Base-by-base conservation (phyloP, 352 stramenopile genomes). In the Plasmopara halstedii region DNA sequence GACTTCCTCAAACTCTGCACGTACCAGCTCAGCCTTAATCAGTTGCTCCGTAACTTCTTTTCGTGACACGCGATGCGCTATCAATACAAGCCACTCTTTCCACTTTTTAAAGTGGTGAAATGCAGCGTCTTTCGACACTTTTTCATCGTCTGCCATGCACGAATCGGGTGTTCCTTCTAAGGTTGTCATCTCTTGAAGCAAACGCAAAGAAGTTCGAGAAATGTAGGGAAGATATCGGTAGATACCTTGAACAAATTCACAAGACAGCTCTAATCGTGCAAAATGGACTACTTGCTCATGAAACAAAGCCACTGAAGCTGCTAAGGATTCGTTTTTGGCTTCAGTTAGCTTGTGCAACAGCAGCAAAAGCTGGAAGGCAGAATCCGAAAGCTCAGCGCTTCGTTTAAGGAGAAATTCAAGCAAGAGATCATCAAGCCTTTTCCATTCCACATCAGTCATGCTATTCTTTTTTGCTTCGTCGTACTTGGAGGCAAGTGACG, bases 211-310 rank as follows among this genome's bases (percentile, higher is more conserved):
- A 0, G 36, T 64, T 35, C 81, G 70, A 6, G 61, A 67, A 19
- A 86, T 81, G 50, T 64, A 88, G 5, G 71, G 67, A 6, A 86
- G 52, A n/a, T 65, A 82, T 6, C 58, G 70, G 23, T 76, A 65
- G 0, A 86, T 49, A 7, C 53, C 55, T n/a, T 58, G 47, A 14
- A 78, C 8, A 22, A 85, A 73, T 0, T 41, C 35, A 9, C 35
- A 56, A 0, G 51, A 53, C 5, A 49, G 25, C 6, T 75, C 61
- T 13, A 38, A 58, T 18, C 36, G 43, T 17, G 59, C 75, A 17
- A 85, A 48, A 8, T 55, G 46, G n/a, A 79, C 13, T 2, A 85
- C 18, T 17, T 73, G 50, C 1, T 36, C 34, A 25, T 81, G 62
- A 42, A 87, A 81, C 6, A 43, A 55, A 3, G n/a, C 25, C 15